Conservation (phyloP, 176 grass and related monocot species). For the Oryza glumipatula region DNA sequence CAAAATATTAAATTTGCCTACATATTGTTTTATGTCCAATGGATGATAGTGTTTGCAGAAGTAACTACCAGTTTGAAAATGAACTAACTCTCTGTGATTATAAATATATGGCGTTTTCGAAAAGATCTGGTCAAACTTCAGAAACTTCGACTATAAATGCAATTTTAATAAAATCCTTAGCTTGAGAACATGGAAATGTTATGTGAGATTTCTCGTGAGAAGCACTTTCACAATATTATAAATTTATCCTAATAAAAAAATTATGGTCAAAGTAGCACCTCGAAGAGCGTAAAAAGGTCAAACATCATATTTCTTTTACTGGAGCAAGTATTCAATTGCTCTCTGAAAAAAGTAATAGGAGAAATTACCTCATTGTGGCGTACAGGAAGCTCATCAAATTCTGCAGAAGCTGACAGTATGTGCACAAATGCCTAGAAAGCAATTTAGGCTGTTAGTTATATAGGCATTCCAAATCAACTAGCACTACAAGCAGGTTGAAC, state of each 20-base stretch:
- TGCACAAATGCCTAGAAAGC: slow-evolving; percentile 76
- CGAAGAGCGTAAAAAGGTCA: neutral
- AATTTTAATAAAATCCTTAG: neutral
- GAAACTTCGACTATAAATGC: neutral
- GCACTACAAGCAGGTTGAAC: slow-evolving; percentile 4
- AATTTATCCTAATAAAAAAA: neutral
- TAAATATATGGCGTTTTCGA: too few relatives aligned
- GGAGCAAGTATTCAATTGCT: neutral
- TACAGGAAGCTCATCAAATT: slow-evolving; percentile 98
- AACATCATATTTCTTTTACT: neutral
- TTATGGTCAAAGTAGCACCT: neutral
- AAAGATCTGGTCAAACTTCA: neutral
- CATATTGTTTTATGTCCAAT: neutral
- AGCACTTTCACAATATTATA: neutral
- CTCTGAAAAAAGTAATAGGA: neutral
- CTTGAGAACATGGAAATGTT: neutral
- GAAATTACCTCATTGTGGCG: slow-evolving; percentile 88
- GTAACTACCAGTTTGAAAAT: slow-evolving; percentile 13
- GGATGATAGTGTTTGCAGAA: slow-evolving; percentile 18
- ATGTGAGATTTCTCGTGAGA: neutral
- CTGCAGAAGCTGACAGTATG: slow-evolving; percentile 83
- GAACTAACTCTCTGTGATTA: too few relatives aligned
- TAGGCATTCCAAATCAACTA: slow-evolving; percentile 37
- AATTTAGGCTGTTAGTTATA: slow-evolving; percentile 26
- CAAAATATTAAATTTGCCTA: neutral